Conservation (phyloP, 2,329 filamentous ascomycete genomes). For the Phyllosticta citribraziliensis region DNA sequence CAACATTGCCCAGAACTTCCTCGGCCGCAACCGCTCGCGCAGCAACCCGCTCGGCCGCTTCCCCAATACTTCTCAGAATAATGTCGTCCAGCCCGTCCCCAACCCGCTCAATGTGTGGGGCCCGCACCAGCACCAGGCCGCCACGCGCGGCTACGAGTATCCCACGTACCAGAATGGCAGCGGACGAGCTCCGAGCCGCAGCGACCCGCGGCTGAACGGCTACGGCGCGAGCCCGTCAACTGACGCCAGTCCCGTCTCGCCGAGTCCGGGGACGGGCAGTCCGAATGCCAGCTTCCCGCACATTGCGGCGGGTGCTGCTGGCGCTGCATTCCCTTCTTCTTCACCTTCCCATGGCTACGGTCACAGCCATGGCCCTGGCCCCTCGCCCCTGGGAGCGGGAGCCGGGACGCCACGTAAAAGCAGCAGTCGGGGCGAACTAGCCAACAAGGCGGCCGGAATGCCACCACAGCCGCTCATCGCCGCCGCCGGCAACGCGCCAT, state of each 20-base stretch:
- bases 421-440: neutral
- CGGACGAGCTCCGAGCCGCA: neutral
- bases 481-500: neutral
- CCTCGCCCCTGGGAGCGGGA: neutral
- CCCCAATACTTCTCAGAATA: constrained; percentile 9
- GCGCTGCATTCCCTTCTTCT: neutral
- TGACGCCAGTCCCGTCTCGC: neutral
- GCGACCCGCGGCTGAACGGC: neutral
- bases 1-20: neutral
- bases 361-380: neutral
- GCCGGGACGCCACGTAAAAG: neutral
- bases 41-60: constrained; percentile 12
- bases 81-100: constrained; percentile 1
- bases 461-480: neutral
- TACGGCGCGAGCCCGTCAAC: neutral
- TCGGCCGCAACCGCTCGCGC: constrained; percentile 5
- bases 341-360: too few relatives aligned
- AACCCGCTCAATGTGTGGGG: constrained; percentile 13
- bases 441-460: neutral
- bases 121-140: constrained; percentile 14
- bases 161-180: neutral
- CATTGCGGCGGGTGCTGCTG: neutral
- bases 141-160: constrained; percentile 10
- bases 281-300: neutral
- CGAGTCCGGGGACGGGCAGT: neutral